These are phyloP conservation scores for Chaetomidium leptoderma DNA, from an alignment of 495 filamentous ascomycete species.

Conservation along the genomic window DNA sequence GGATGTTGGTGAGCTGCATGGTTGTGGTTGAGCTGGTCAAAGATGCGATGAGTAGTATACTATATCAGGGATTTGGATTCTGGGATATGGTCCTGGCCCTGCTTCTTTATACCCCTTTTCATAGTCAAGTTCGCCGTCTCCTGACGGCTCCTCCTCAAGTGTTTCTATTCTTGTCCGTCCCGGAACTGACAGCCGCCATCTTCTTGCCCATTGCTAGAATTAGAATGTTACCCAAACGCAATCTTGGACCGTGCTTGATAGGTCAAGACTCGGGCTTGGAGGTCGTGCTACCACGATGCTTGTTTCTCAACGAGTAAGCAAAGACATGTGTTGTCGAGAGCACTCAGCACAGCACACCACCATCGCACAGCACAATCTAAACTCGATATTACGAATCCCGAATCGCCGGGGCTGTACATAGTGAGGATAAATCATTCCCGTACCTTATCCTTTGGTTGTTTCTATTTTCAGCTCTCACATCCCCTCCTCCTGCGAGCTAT, in stretches of 20 bases:
- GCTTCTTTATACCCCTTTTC: not conserved
- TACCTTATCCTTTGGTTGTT: not conserved
- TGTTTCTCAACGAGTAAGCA: not conserved
- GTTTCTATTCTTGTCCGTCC: not conserved
- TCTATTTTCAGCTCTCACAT: not conserved
- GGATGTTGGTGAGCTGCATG: not conserved
- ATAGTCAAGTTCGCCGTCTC: not conserved
- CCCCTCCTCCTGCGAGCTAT: not conserved
- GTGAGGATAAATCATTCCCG: too few species aligned
- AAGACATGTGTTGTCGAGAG: too few species aligned
- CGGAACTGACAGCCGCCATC: not conserved
- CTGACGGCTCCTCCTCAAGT: not conserved
- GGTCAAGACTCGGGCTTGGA: not conserved
- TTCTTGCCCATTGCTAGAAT: not conserved
- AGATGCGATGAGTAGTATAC: too few species aligned
- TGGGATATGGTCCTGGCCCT: not conserved
- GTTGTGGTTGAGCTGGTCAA: not conserved
- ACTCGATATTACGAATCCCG: too few species aligned
- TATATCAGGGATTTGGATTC: too few species aligned
- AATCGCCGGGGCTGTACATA: too few species aligned
- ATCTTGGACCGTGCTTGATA: not conserved
- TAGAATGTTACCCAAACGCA: not conserved
- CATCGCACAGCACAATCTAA: not conserved
- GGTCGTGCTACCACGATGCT: not conserved
- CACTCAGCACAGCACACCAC: not conserved